Base-by-base conservation (phyloP, 768 basidiomycete genomes). In the Phanerochaete carnosa region DNA sequence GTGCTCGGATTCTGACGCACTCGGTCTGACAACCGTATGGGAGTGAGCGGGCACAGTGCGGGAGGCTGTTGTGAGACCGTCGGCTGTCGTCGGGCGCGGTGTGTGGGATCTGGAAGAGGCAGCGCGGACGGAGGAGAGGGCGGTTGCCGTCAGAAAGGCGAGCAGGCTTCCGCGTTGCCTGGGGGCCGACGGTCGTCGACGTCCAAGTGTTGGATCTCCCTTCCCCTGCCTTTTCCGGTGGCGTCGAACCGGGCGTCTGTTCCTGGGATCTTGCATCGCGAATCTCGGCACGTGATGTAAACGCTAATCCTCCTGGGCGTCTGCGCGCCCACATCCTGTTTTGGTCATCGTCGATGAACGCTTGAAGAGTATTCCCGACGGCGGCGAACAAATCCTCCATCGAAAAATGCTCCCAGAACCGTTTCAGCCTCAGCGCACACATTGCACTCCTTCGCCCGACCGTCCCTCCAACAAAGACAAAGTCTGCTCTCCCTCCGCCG, bases 331-430 rank as follows among this genome's bases (percentile, higher is more conserved):
- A 9, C 25, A 2, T 33, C 52, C 59, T 45, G 25, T 25, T 55
- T 35, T 55, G 59, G 59, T 26, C 23, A 55, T 55, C 59, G 59
- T 56, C 47, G 55, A 61, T 56, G 54, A 57, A 19, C 60, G 55
- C 49, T 37, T 35, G 46, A 61, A 61, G 39, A 12, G 45, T 45
- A n/a, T 47, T 46, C 22, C 15, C 29, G 26, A 28, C 28, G 29
- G 30, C 25, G 45, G n/a, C n/a, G n/a, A n/a, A n/a, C n/a, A n/a
- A n/a, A n/a, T n/a, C n/a, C n/a, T n/a, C n/a, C n/a, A n/a, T n/a
- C n/a, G n/a, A n/a, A n/a, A n/a, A n/a, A n/a, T 25, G 6, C 8
- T 23, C 37, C 22, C 22, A 56, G 37, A 56, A 25, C 15, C 22
- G 28, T 56, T 29, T 39, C 55, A 26, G 37, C 26, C 9, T 45